A percentile compares a stretch with the other conserved stretches of the same genome.
phyloP scores from a whole-genome alignment of 129 eudicot genomes.

The Heracleum sosnowskyi region DNA sequence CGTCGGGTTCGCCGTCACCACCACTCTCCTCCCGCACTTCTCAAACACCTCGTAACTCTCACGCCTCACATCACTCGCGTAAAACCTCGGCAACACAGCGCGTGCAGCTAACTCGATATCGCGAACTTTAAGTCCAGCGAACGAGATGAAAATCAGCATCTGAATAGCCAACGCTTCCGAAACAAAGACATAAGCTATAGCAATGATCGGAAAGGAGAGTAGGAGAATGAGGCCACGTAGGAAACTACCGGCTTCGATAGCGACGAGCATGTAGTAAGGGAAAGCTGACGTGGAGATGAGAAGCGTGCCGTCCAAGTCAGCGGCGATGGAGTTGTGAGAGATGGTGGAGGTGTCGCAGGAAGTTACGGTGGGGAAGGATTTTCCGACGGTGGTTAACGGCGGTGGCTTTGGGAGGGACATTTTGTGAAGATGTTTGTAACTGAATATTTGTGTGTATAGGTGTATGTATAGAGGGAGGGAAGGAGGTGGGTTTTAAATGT shows the following conservation, averaged over 20 bases:
- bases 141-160: conserved; percentile 59
- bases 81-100: conserved; percentile 63
- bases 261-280: conserved; percentile 85
- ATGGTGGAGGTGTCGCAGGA: conserved; percentile 43
- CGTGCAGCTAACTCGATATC: conserved; percentile 72
- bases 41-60: conserved; percentile 70
- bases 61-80: conserved; percentile 61
- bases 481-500: conserved; percentile 24
- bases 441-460: background rate
- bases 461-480: conserved; percentile 10
- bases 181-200: conserved; percentile 52
- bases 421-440: background rate
- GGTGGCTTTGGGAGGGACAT: conserved; percentile 33
- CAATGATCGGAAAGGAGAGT: conserved; percentile 51
- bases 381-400: conserved; percentile 21
- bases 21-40: conserved; percentile 50
- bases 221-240: conserved; percentile 65
- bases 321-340: conserved; percentile 60
- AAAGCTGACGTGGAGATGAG: conserved; percentile 59
- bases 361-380: conserved; percentile 48
- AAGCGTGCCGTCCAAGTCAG: conserved; percentile 95
- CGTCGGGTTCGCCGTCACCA: conserved; percentile 88
- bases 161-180: conserved; percentile 69
- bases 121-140: conserved; percentile 41
- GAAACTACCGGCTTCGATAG: conserved; percentile 89